phyloP scores from a whole-genome alignment of 148 eudicot genomes.

The Polygonum aviculare region DNA sequence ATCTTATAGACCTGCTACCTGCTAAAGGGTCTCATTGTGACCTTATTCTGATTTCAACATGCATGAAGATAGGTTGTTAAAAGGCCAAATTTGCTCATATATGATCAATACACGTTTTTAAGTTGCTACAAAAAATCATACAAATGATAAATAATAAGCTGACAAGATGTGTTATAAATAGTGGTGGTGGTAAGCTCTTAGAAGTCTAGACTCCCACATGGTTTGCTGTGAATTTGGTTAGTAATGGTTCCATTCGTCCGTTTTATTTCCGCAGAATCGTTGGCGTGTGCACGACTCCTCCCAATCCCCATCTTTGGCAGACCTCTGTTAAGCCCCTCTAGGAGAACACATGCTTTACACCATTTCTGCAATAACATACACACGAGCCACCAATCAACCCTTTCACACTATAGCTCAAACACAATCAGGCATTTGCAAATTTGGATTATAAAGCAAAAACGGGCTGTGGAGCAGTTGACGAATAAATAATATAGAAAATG shows the following conservation, averaged over 20 bases:
- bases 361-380: slow-evolving; percentile 53
- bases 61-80: neutral
- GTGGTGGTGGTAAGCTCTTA: neutral
- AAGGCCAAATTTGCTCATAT: neutral
- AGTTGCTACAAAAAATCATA: neutral
- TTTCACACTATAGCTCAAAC: neutral
- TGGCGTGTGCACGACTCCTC: slow-evolving; percentile 42
- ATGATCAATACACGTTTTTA: neutral
- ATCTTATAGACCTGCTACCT: too few species aligned
- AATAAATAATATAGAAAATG: too few species aligned
- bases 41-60: too few species aligned
- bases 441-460: neutral
- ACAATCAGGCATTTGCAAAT: neutral
- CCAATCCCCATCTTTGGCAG: slow-evolving; percentile 87
- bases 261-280: slow-evolving; percentile 22
- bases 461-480: neutral
- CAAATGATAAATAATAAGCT: neutral
- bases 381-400: neutral
- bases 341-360: slow-evolving; percentile 96
- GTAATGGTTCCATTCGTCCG: slow-evolving; percentile 32
- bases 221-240: slow-evolving; percentile 62
- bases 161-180: neutral
- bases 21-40: too few species aligned
- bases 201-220: slow-evolving; percentile 78
- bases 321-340: slow-evolving; percentile 91